Conservation (phyloP, 768 basidiomycete genomes). For the Plicaturopsis crispa region DNA sequence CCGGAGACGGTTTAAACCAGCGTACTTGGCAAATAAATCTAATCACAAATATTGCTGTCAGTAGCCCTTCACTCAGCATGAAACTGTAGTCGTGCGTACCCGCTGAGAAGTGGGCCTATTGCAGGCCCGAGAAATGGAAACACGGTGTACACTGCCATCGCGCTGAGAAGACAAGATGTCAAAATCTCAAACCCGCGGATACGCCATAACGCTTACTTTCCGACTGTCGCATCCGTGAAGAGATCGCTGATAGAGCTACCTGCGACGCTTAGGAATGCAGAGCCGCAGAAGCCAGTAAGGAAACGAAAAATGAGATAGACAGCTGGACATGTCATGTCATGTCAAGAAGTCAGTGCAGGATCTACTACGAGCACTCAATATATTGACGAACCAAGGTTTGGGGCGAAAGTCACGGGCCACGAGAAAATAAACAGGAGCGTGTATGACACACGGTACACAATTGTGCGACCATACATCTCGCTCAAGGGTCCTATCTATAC, state of each 20-base stretch:
- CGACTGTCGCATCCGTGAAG: constrained; percentile 43
- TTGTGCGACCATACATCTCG: constrained; percentile 58
- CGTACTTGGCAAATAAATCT: constrained; percentile 33
- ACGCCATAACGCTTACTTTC: constrained; percentile 38
- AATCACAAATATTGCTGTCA: no score
- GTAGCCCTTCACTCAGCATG: not conserved
- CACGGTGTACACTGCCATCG: constrained; percentile 29
- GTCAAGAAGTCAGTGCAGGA: no score
- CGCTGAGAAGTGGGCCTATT: not conserved
- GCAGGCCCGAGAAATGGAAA: constrained; percentile 26
- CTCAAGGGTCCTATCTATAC: constrained; percentile 28
- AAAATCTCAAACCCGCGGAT: not conserved
- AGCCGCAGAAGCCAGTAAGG: constrained; percentile 29
- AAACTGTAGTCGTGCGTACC: not conserved
- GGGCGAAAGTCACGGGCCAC: constrained; percentile 72
- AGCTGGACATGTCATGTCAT: constrained; percentile 12
- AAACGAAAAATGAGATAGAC: constrained; percentile 52
- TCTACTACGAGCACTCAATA: not conserved
- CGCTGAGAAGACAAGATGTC: constrained; percentile 8
- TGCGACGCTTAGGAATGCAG: constrained; percentile 34
- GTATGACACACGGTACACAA: constrained; percentile 59
- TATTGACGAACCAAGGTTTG: constrained; percentile 43
- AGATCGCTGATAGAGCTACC: constrained; percentile 33
- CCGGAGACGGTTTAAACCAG: no score
- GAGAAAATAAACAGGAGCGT: constrained; percentile 52